Conservation (phyloP, 148 eudicot species). For the Chenopodium formosanum region DNA sequence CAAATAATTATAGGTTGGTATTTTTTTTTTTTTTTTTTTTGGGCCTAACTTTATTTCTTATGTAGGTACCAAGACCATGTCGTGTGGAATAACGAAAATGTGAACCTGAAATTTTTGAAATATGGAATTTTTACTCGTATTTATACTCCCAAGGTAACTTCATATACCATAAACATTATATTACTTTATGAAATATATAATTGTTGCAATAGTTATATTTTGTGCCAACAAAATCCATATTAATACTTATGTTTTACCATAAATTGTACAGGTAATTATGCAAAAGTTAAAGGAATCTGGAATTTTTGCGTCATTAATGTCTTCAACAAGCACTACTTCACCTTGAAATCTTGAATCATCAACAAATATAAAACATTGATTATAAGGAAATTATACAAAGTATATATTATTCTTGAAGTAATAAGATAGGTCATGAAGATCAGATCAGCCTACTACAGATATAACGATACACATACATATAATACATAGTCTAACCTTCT, state of each 20-base stretch:
- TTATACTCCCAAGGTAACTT: slow-evolving; percentile 53
- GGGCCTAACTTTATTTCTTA: not conserved
- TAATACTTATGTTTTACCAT: not conserved
- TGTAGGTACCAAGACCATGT: slow-evolving; percentile 55
- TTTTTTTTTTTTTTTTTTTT: no score
- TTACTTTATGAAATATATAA: not conserved
- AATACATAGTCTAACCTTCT: no score
- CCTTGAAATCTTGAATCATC: not conserved
- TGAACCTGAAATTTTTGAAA: slow-evolving; percentile 40
- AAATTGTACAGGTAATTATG: slow-evolving; percentile 37
- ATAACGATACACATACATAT: no score
- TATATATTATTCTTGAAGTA: not conserved
- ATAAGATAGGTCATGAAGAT: not conserved
- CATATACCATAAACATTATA: not conserved
- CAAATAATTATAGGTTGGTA: no score
- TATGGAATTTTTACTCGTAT: slow-evolving; percentile 52
- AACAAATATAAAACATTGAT: not conserved
- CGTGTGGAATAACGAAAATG: slow-evolving; percentile 41
- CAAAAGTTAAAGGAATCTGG: slow-evolving; percentile 57
- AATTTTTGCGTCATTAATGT: slow-evolving; percentile 39
- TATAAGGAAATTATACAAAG: no score
- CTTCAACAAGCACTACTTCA: slow-evolving; percentile 31
- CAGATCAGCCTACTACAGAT: no score
- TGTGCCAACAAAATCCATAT: not conserved
- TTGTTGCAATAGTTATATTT: no score